A percentile compares a stretch with the other conserved stretches of the same genome.
Conservation (phyloP, 768 basidiomycete species). For the Leccinum broughii region DNA sequence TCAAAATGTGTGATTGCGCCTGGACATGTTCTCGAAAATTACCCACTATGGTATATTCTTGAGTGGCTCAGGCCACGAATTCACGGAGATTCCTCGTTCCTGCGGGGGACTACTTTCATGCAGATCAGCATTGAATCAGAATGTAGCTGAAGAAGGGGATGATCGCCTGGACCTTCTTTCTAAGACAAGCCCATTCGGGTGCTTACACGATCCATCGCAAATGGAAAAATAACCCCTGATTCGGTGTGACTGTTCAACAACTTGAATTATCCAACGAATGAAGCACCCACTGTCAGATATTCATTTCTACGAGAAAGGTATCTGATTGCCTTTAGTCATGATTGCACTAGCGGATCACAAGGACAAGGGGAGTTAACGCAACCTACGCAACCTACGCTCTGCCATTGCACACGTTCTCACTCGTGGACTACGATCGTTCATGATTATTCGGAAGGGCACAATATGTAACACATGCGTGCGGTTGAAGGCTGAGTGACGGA, state of each 20-base stretch:
- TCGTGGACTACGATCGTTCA: not conserved
- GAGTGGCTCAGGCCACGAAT: too few relatives aligned
- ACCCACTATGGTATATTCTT: not conserved
- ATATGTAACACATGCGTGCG: slow-evolving; percentile 3
- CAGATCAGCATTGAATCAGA: too few relatives aligned
- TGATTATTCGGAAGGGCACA: not conserved
- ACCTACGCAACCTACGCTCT: not conserved
- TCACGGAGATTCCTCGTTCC: too few relatives aligned
- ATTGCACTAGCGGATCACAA: not conserved
- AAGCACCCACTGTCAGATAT: not conserved
- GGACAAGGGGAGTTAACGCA: not conserved
- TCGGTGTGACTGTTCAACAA: not conserved
- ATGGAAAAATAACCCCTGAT: slow-evolving; percentile 2
- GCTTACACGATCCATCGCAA: slow-evolving; percentile 8
- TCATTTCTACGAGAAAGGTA: not conserved
- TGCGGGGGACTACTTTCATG: too few relatives aligned
- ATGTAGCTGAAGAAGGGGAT: not conserved
- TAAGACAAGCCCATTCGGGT: not conserved
- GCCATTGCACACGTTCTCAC: not conserved
- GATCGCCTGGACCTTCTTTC: too few relatives aligned
- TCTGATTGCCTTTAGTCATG: not conserved
- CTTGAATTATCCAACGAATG: not conserved
- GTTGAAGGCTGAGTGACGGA: slow-evolving; percentile 3
- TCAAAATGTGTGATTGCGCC: slow-evolving; percentile 25
- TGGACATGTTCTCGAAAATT: slow-evolving; percentile 16